Percentiles rank a stretch among this genome's conserved stretches.
These are phyloP conservation scores for Colletotrichum godetiae DNA, from an alignment of 2,329 filamentous ascomycete genomes.

Conservation along the genomic window DNA sequence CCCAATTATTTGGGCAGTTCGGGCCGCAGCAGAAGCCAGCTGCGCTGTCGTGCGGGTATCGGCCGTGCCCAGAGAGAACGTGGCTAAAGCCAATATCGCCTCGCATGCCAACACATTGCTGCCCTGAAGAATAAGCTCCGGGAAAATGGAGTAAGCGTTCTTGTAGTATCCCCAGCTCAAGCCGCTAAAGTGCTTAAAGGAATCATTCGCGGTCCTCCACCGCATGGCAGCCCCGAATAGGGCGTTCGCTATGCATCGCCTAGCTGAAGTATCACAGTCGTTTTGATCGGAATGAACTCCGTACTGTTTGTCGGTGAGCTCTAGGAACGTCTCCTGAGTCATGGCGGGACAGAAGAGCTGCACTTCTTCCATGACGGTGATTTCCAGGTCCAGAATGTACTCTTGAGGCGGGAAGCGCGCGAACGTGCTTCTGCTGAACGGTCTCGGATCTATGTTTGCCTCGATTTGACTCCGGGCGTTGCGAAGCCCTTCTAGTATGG, in stretches of 20 bases:
- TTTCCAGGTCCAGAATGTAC: conserved; percentile 10
- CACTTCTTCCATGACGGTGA: conserved; percentile 13
- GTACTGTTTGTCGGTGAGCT: conserved; percentile 6
- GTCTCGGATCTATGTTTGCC: background rate
- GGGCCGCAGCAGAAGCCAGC: conserved; percentile 16
- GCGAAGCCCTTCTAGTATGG: background rate
- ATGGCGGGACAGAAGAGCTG: conserved; percentile 20
- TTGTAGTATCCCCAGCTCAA: conserved; percentile 29
- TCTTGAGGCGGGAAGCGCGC: conserved; percentile 6
- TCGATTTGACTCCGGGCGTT: background rate
- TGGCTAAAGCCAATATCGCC: conserved; percentile 24
- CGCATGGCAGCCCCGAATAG: conserved; percentile 15
- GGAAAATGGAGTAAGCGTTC: conserved; percentile 24
- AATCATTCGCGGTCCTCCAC: conserved; percentile 25
- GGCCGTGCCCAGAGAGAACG: conserved; percentile 20
- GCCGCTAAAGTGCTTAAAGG: background rate
- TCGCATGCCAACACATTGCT: conserved; percentile 6
- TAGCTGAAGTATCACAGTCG: background rate
- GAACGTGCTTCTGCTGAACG: background rate
- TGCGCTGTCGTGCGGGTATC: conserved; percentile 9
- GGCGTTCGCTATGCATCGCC: conserved; percentile 18
- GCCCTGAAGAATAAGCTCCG: conserved; percentile 12
- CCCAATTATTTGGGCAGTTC: conserved; percentile 3
- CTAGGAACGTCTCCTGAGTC: background rate
- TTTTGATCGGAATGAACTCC: background rate